Evolutionary conservation across 2,329 filamentous ascomycete genomes (phyloP), one percentile per base, ranked within the genome.

Genomic region (Cylindrodendrum hubeiense): DNA sequence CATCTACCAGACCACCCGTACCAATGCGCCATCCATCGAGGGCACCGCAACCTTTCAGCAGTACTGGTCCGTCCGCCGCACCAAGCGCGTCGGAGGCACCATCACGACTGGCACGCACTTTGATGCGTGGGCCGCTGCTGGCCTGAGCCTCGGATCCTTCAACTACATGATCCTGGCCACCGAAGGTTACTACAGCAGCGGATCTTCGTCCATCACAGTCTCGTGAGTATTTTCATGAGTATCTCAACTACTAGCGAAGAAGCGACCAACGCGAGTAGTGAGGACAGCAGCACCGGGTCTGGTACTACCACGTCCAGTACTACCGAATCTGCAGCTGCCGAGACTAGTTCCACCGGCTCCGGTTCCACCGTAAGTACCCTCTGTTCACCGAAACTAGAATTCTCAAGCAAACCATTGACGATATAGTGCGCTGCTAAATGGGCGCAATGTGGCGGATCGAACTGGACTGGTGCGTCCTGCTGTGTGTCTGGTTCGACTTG

Each of bases 101-200:
- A 82, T 89, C 63, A 84, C 81, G 26, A 80, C 80, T 4, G 77
- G 75, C 33, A 84, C 81, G 67, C 85, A 87, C 76, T 87, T 88
- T 71, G 79, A 84, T 67, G 85, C 85, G 13, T 88, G 86, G 86
- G 75, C 75, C 30, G 76, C 78, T 60, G 69, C 75, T 19, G 85
- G 85, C 9, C 74, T 86, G 75, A 77, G 75, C 33, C 70, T 87
- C 17, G 86, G 86, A 2, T 78, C 73, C 30, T 80, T 82, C 67
- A 78, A 87, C 75, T 87, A 87, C 76, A 81, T 84, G 80, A 86
- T 88, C 65, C 75, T 87, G 24, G 85, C 85, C 8, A 84, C 83
- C 3, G 86, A 87, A 75, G 85, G 84, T 5, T 86, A 86, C 76
- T 77, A 79, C 58, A 85, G 84, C 77, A 81, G 78, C 62, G 85